Percentiles rank a stretch among this genome's conserved stretches.
Conservation (phyloP, 306 rosid genomes). For the Dalbergia cultrata region DNA sequence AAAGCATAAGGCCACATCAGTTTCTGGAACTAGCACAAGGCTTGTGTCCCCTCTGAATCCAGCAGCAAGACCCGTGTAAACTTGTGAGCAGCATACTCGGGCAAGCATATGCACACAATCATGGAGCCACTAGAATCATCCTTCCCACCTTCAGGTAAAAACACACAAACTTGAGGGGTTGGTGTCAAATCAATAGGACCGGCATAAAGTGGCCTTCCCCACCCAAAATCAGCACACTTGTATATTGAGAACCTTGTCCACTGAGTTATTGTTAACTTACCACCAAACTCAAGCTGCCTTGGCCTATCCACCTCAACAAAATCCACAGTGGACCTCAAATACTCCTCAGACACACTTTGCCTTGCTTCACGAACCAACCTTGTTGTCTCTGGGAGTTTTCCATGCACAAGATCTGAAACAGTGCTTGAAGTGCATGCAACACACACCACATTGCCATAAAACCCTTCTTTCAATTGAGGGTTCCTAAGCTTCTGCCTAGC, state of each 20-base stretch:
- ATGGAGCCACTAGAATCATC: conserved; percentile 55
- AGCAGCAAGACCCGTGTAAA: conserved; percentile 60
- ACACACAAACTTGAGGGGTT: conserved; percentile 91
- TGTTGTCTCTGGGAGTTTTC: conserved; percentile 58
- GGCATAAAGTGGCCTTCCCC: conserved; percentile 87
- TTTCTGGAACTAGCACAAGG: neutral
- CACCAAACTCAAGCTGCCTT: conserved; percentile 82
- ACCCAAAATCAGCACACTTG: conserved; percentile 83
- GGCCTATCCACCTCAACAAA: conserved; percentile 73
- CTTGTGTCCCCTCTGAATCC: conserved; percentile 39
- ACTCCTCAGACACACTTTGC: conserved; percentile 71
- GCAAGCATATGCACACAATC: conserved; percentile 89
- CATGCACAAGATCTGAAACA: conserved; percentile 64
- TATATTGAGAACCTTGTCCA: conserved; percentile 93
- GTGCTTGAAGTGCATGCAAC: conserved; percentile 74
- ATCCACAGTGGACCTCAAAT: conserved; percentile 84
- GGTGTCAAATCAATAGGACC: conserved; percentile 95
- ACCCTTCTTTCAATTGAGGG: conserved; percentile 74
- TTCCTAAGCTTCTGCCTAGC: conserved; percentile 67
- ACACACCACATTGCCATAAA: conserved; percentile 85
- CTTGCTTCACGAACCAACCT: conserved; percentile 71
- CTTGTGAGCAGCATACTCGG: conserved; percentile 65
- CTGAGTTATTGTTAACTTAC: conserved; percentile 86
- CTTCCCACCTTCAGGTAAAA: conserved; percentile 78
- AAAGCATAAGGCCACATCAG: neutral